Evolutionary conservation across 2,329 filamentous ascomycete species (phyloP).

Genomic region (Aspergillus versicolor): DNA sequence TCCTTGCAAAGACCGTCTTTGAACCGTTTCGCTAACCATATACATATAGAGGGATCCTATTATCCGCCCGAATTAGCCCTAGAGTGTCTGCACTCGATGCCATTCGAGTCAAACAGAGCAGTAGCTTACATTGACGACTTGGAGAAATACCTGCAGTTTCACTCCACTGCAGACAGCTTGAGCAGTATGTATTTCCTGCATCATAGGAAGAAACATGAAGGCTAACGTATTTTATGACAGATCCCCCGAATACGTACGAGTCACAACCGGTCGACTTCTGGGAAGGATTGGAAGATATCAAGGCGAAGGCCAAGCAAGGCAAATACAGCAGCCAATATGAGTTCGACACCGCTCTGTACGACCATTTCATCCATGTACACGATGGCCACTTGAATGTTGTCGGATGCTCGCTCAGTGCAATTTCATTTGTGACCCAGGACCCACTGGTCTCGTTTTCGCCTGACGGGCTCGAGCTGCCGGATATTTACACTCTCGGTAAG

Average conservation of each 20-base stretch:
- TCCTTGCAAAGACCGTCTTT: too few relatives aligned
- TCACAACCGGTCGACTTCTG: background rate
- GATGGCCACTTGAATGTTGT: background rate
- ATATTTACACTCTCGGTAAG: background rate
- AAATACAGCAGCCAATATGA: background rate
- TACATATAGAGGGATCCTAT: too few relatives aligned
- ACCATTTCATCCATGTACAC: background rate
- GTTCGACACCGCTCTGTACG: background rate
- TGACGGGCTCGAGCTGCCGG: background rate
- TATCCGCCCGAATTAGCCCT: conserved; percentile 9
- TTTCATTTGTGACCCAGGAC: background rate
- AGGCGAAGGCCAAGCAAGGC: background rate
- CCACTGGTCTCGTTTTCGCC: background rate
- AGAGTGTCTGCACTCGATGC: background rate
- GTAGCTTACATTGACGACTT: background rate
- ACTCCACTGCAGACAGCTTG: background rate
- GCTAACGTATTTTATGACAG: background rate
- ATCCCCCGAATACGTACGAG: background rate
- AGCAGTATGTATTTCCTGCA: background rate
- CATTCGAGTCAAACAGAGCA: background rate
- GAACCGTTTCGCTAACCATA: too few relatives aligned
- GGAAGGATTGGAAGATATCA: background rate
- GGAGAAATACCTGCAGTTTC: background rate
- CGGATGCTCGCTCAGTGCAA: background rate
- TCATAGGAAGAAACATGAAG: background rate